A percentile compares a stretch with the other conserved stretches of the same genome.
phyloP scores from a whole-genome alignment of 2,329 filamentous ascomycete species.

The Seiridium cupressi region DNA sequence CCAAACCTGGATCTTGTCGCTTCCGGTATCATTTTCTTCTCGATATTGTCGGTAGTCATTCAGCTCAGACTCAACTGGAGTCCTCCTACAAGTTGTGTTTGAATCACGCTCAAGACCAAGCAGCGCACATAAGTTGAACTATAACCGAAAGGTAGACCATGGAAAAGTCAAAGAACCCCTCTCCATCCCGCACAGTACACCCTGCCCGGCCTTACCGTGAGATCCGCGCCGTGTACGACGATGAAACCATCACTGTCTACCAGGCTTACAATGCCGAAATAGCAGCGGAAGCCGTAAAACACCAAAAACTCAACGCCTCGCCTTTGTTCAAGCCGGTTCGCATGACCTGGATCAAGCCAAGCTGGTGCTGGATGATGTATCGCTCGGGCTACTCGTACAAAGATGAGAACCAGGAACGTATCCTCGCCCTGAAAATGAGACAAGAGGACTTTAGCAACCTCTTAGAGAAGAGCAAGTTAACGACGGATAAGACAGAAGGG shows the following conservation, averaged over 20 bases:
- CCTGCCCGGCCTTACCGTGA: conserved; percentile 37
- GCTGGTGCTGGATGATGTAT: conserved; percentile 65
- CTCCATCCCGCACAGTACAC: neutral
- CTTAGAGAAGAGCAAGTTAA: conserved; percentile 34
- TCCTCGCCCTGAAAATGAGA: conserved; percentile 56
- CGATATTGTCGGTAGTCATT: no score
- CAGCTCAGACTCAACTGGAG: no score
- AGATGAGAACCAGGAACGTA: conserved; percentile 49
- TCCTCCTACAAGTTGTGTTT: no score
- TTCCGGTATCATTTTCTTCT: no score
- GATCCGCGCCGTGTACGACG: conserved; percentile 51
- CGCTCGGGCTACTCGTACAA: conserved; percentile 60
- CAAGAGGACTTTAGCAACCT: conserved; percentile 48
- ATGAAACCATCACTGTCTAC: conserved; percentile 56
- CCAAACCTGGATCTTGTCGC: no score
- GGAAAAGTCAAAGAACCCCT: neutral
- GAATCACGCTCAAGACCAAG: no score
- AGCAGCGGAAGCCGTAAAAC: conserved; percentile 47
- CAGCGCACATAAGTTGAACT: no score
- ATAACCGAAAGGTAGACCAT: no score
- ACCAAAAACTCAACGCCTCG: conserved; percentile 51
- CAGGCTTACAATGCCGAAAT: conserved; percentile 58
- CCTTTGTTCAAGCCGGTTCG: conserved; percentile 49
- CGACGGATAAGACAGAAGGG: neutral
- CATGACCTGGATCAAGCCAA: conserved; percentile 67